Evolutionary conservation across 2,329 filamentous ascomycete genomes (phyloP).

Genomic region (Fusarium marasasianum): DNA sequence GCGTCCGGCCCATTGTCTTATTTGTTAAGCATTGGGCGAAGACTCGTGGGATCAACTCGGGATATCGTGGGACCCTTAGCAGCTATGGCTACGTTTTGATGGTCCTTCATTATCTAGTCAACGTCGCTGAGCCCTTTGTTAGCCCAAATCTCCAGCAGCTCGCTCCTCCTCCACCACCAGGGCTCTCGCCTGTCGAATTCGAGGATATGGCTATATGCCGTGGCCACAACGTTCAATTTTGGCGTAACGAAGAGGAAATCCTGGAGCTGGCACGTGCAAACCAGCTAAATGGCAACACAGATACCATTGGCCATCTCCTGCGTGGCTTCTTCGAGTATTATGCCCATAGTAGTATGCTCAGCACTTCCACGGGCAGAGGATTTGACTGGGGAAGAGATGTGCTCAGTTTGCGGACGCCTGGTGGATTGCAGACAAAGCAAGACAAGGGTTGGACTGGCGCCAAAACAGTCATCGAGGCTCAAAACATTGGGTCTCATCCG

Average conservation of each 20-base stretch:
- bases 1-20: slow-evolving; percentile 80
- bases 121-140: slow-evolving; percentile 81
- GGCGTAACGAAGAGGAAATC: slow-evolving; percentile 78
- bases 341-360: slow-evolving; percentile 67
- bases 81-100: slow-evolving; percentile 94
- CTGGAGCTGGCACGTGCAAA: slow-evolving; percentile 64
- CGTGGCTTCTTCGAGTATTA: slow-evolving; percentile 91
- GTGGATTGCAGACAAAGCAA: slow-evolving; percentile 77
- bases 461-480: slow-evolving; percentile 70
- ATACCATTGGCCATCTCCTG: slow-evolving; percentile 76
- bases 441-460: slow-evolving; percentile 89
- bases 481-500: slow-evolving; percentile 43
- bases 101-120: slow-evolving; percentile 90
- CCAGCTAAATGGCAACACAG: slow-evolving; percentile 72
- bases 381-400: slow-evolving; percentile 87
- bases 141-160: slow-evolving; percentile 81
- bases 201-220: slow-evolving; percentile 56
- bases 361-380: slow-evolving; percentile 59
- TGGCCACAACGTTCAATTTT: slow-evolving; percentile 79
- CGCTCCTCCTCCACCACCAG: slow-evolving; percentile 54
- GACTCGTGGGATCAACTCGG: slow-evolving; percentile 82
- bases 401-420: slow-evolving; percentile 76
- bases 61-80: slow-evolving; percentile 85
- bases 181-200: slow-evolving; percentile 36
- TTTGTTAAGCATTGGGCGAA: slow-evolving; percentile 96